These are phyloP conservation scores for Fragilaria radians DNA, from an alignment of 108 stramenopile genomes.

Conservation along the genomic window DNA sequence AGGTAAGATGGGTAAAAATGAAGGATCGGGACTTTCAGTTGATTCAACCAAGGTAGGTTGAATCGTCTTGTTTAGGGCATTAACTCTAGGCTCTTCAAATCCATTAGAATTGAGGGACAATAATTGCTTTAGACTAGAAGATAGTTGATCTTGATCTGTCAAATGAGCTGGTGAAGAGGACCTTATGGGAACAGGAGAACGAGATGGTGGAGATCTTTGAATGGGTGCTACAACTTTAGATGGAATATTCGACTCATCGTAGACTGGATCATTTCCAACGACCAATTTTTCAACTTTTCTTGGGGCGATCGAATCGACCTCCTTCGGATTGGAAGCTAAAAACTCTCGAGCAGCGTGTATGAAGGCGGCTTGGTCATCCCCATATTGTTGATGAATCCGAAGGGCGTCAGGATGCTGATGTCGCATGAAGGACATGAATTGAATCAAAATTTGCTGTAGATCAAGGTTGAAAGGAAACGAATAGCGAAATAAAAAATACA, in stretches of 20 bases:
- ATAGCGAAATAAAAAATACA: background rate
- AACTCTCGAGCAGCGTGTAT: conserved; percentile 50
- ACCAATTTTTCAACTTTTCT: conserved; percentile 6
- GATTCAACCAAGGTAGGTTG: background rate
- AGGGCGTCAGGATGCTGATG: conserved; percentile 45
- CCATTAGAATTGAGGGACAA: background rate
- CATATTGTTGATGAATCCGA: conserved; percentile 57
- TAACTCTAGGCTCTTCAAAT: background rate
- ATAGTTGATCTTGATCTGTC: no score
- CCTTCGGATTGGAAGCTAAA: conserved; percentile 6
- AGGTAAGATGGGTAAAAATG: background rate
- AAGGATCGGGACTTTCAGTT: background rate
- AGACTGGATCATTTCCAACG: conserved; percentile 1
- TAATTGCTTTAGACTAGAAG: background rate
- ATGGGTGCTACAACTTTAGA: background rate
- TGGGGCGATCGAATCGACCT: conserved; percentile 2
- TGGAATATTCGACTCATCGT: background rate
- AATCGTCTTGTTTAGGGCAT: background rate
- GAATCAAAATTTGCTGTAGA: conserved; percentile 54
- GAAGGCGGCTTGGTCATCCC: conserved; percentile 45
- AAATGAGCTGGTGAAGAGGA: background rate
- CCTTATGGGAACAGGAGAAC: background rate
- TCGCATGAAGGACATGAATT: conserved; percentile 63
- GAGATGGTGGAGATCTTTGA: background rate
- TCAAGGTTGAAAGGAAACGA: background rate